phyloP scores from a whole-genome alignment of 2,329 filamentous ascomycete species.

The Ascochyta viciae-villosae region DNA sequence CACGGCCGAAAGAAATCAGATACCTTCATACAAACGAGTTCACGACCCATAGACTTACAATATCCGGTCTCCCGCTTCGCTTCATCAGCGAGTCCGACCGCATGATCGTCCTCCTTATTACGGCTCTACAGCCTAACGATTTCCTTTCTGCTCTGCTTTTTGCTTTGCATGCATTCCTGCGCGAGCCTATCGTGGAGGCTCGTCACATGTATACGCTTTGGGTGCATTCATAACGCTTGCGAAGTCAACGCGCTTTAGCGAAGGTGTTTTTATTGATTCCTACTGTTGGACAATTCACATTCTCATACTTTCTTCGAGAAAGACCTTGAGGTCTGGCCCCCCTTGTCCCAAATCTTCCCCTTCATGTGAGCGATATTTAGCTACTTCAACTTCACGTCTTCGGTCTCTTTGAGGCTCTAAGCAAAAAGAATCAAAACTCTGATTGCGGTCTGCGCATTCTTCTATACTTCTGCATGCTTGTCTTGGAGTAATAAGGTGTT shows the following conservation, averaged over 20 bases:
- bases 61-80: constrained; percentile 3
- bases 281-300: constrained; percentile 8
- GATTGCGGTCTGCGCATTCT: background rate
- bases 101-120: constrained; percentile 13
- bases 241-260: constrained; percentile 13
- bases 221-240: constrained; percentile 4
- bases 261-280: constrained; percentile 14
- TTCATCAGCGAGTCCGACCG: constrained; percentile 8
- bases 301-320: background rate
- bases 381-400: constrained; percentile 7
- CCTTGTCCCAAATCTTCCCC: background rate
- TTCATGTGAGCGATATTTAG: constrained; percentile 20
- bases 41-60: constrained; percentile 46
- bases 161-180: constrained; percentile 14
- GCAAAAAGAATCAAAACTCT: constrained; percentile 6
- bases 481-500: background rate
- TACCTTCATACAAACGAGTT: constrained; percentile 48
- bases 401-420: constrained; percentile 1
- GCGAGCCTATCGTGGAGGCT: background rate
- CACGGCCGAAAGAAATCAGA: constrained; percentile 41
- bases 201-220: constrained; percentile 17
- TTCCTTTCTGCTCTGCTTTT: constrained; percentile 13
- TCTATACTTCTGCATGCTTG: background rate
- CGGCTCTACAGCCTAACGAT: constrained; percentile 19
- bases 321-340: background rate